Base-by-base conservation (phyloP, 306 rosid genomes). In the Nissolia schottii region DNA sequence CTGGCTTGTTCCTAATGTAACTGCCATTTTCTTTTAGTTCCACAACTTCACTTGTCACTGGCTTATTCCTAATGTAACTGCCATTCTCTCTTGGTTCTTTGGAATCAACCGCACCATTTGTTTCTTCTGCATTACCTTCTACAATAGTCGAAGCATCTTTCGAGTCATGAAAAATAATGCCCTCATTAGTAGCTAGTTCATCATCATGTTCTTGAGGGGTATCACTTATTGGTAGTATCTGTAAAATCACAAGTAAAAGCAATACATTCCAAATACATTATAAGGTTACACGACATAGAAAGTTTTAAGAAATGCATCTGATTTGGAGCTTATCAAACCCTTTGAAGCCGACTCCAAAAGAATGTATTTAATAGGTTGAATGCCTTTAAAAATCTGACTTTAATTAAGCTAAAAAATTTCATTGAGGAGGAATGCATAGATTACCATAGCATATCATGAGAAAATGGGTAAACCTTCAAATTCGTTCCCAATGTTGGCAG, bases 161-260 rank as follows among this genome's bases (percentile, higher is more conserved):
- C 16, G 79, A 57, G 6, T 62, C 79, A 64, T 84, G 80, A 77
- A 45, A 76, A 64, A 62, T 74, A 75, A 70, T 20, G 51, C 57
- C 85, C 67, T 80, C 81, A 19, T 77, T 82, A 23, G 46, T 82
- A 23, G 46, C 83, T 55, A 54, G 62, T 27, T 54, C 55, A 58
- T 64, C 80, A 23, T 64, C 79, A 57, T 68, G 84, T 65, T 51
- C 88, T 82, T 82, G 88, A 61, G 22, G 40, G 61, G 40, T 75
- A 66, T 86, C 96, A 78, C 46, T 83, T 14, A 57, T 15, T 48
- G 87, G 88, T 68, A 80, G 79, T 29, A 80, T 84, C 97, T 89
- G 90, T 45, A 61, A 77, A 64, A 60, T 82, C 68, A 82, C 18
- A 51, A 8, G 37, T 65, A 64, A 74, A 50, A 76, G 58, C 59